Evolutionary conservation across 768 basidiomycete genomes (phyloP), one percentile per base, ranked within the genome.

Genomic region (Serendipita sp.): DNA sequence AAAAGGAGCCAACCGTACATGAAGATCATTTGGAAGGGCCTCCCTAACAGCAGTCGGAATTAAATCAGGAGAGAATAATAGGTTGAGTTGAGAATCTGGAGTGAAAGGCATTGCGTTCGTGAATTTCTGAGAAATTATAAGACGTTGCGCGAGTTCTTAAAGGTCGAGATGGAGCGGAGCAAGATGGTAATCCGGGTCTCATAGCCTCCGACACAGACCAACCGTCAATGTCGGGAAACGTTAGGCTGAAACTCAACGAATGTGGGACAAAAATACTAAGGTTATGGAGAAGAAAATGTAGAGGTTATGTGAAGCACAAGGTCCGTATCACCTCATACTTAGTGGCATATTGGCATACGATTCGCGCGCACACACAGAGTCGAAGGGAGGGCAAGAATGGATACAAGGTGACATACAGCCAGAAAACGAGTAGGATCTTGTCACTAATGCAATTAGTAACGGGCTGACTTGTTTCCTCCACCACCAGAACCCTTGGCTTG

Each of bases 401-500:
- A 24, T 46, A 46, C 45, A 46, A 46, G 13, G 45, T 46, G 45
- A 13, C 45, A 18, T 13, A 13, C 11, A 18, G 11, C 45, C 13
- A 46, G 18, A 18, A 46, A 46, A 46, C 45, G 18, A 18, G 45
- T 0, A 2, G 45, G 11, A 2, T 24, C 18, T 13, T 13, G 45
- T 18, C 45, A 46, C 45, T 46, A 46, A 13, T 2, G 11, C 45
- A 18, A 46, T 18, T 46, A 46, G 45, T 30, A 45, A 65, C 38
- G 53, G 41, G 51, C 67, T 71, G 70, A 73, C 65, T 73, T 73
- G 51, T 73, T 73, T 64, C 74, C 74, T 69, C 73, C 73, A 56
- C 68, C 70, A 53, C 68, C 69, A 64, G 69, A 70, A 73, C 91
- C 92, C 82, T 93, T 94, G 86, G 92, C 92, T 78, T 88, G 88